These are phyloP conservation scores for Paracamarosporium sp. DNA, from an alignment of 2,329 filamentous ascomycete species.

Conservation along the genomic window DNA sequence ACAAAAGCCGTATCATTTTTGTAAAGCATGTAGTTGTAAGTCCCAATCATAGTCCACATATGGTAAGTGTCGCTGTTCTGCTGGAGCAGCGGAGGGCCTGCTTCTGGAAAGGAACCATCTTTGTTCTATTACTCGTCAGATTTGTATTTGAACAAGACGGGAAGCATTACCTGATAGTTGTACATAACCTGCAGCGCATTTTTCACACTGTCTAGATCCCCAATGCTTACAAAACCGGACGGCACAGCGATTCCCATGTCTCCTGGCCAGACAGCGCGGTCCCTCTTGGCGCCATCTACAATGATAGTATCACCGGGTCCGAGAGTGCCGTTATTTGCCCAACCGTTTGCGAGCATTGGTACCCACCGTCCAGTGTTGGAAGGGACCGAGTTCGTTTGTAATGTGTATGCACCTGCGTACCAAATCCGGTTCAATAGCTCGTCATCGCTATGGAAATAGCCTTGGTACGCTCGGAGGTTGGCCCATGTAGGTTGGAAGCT, in stretches of 20 bases:
- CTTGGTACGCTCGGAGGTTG: slow-evolving; percentile 48
- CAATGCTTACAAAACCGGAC: slow-evolving; percentile 51
- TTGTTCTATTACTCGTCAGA: slow-evolving; percentile 23
- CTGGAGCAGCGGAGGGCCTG: slow-evolving; percentile 47
- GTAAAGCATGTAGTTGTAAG: slow-evolving; percentile 65
- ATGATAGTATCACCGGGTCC: slow-evolving; percentile 45
- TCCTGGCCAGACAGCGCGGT: slow-evolving; percentile 54
- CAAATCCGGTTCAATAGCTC: slow-evolving; percentile 53
- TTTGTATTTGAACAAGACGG: neutral
- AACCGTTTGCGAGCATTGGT: slow-evolving; percentile 39
- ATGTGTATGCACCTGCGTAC: slow-evolving; percentile 60
- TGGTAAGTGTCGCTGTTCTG: slow-evolving; percentile 47
- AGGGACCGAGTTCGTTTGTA: slow-evolving; percentile 55
- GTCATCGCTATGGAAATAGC: slow-evolving; percentile 43
- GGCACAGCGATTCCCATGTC: slow-evolving; percentile 60
- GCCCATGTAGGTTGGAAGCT: slow-evolving; percentile 60
- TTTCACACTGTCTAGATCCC: slow-evolving; percentile 54
- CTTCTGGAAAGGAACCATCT: slow-evolving; percentile 48
- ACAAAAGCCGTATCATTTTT: slow-evolving; percentile 61
- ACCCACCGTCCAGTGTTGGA: slow-evolving; percentile 46
- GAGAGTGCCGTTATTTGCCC: slow-evolving; percentile 49
- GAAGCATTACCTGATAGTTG: slow-evolving; percentile 42
- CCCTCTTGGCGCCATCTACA: slow-evolving; percentile 51
- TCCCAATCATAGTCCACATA: slow-evolving; percentile 64
- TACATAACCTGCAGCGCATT: slow-evolving; percentile 58